phyloP scores from a whole-genome alignment of 2,329 filamentous ascomycete species.

The Alternaria postmessia region DNA sequence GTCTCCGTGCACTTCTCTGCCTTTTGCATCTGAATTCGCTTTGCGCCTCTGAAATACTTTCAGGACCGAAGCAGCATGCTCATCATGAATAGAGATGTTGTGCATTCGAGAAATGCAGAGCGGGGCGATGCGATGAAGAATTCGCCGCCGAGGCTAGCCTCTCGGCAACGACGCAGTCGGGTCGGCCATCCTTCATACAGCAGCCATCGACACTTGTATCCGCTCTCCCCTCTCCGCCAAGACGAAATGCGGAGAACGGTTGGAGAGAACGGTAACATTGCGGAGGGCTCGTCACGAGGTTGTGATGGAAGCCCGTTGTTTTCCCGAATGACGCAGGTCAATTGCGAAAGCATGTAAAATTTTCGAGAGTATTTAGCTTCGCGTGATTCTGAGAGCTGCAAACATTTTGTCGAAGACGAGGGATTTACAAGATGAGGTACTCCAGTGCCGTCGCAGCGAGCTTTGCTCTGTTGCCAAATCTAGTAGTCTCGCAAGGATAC shows the following conservation, averaged over 20 bases:
- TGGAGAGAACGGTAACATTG: constrained; percentile 12
- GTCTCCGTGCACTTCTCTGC: too few species aligned
- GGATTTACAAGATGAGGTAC: constrained; percentile 17
- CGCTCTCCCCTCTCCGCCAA: constrained; percentile 25
- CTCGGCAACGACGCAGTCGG: not conserved
- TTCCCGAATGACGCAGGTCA: constrained; percentile 8
- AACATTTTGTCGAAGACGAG: not conserved
- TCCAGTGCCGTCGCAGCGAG: constrained; percentile 3
- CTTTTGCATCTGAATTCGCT: not conserved
- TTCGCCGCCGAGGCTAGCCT: not conserved
- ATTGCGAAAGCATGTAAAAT: not conserved
- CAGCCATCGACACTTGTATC: constrained; percentile 2
- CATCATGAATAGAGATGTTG: not conserved
- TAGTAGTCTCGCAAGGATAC: constrained; percentile 27
- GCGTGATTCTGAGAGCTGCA: not conserved
- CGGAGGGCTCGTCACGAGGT: constrained; percentile 22
- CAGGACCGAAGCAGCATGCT: not conserved
- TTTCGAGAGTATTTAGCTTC: not conserved
- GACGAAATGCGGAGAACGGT: constrained; percentile 25
- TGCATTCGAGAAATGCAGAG: not conserved
- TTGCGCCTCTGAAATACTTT: too few species aligned
- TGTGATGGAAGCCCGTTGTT: not conserved
- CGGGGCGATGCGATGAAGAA: constrained; percentile 1
- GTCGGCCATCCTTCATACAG: not conserved
- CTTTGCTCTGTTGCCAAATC: constrained; percentile 19